phyloP scores from a whole-genome alignment of 2,329 filamentous ascomycete species.

The Diaporthe australafricana region DNA sequence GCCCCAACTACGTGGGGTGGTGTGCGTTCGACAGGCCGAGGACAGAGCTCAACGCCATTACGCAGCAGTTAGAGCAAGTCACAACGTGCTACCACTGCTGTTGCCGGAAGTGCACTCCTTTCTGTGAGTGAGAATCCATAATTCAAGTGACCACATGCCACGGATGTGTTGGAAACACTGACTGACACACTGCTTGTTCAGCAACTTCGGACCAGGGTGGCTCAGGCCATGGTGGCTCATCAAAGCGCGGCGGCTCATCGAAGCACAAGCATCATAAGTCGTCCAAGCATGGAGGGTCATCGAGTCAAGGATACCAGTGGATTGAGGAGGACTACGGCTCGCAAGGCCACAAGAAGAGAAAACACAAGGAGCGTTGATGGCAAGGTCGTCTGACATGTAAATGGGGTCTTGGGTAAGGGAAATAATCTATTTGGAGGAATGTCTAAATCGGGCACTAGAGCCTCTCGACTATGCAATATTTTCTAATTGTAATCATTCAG shows the following conservation, averaged over 20 bases:
- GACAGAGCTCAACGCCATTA: conserved; percentile 47
- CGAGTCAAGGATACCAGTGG: conserved; percentile 31
- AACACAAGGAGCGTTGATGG: background rate
- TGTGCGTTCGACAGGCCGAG: conserved; percentile 54
- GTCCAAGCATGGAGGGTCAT: conserved; percentile 22
- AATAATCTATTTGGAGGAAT: background rate
- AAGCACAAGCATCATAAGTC: conserved; percentile 33
- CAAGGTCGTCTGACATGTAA: background rate
- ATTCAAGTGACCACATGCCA: background rate
- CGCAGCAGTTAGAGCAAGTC: conserved; percentile 49
- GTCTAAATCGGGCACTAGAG: background rate
- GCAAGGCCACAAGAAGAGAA: conserved; percentile 26
- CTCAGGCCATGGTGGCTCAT: conserved; percentile 33
- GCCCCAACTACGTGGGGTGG: conserved; percentile 65
- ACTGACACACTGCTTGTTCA: background rate
- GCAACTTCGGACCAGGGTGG: conserved; percentile 4
- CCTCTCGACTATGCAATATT: background rate
- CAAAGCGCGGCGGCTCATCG: conserved; percentile 28
- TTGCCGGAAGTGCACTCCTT: conserved; percentile 60
- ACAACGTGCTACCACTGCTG: conserved; percentile 65
- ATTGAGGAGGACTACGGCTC: conserved; percentile 29
- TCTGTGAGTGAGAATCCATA: conserved; percentile 49
- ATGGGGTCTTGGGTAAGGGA: too few species aligned
- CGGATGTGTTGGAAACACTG: conserved; percentile 1
- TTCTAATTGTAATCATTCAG: background rate